Evolutionary conservation across 148 eudicot species (phyloP), one percentile per base, ranked within the genome.

Genomic region (Nyssa sinensis): DNA sequence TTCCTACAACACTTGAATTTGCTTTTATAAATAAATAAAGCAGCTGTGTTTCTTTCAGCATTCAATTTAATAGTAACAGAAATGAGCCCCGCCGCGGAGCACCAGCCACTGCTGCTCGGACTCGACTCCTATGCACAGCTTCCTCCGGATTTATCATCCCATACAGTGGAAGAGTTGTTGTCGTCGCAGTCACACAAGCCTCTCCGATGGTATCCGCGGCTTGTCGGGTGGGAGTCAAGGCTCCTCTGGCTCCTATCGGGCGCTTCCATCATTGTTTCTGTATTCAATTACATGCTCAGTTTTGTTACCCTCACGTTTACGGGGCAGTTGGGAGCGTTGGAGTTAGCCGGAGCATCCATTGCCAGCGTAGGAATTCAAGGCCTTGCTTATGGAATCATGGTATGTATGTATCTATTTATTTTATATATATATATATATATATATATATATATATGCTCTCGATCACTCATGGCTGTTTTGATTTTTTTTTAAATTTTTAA

Each of bases 231-330:
- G 90, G 92, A 88, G 79, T 84, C 88, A 0, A 81, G 83, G 73
- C 77, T 86, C 13, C 69, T 88, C 13, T 88, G 92, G 92, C 25
- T 81, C 5, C 82, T 88, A 0, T 88, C 92, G 1, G 90, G 92
- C 1, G 78, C 92, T 7, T 84, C 90, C 10, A 86, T 88, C 70
- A 72, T 83, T 1, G 88, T 84, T 24, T 86, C 86, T 0, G 57
- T 86, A 7, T 88, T 86, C 66, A 88, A 86, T 57, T 86, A 88
- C 69, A 88, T 88, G 90, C 87, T 88, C 53, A 57, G 62, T 19
- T 77, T 77, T 70, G 79, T 70, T 0, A 77, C 74, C 4, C 64
- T 61, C 1, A 75, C 55, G 39, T 65, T 79, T 57, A 72, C 79
- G 0, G 71, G 80, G 1, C 81, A 82, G 66, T 57, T 80, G 41